Evolutionary conservation across 1,284 basidiomycete species (phyloP).

Genomic region (Tylopilus orsonianus): DNA sequence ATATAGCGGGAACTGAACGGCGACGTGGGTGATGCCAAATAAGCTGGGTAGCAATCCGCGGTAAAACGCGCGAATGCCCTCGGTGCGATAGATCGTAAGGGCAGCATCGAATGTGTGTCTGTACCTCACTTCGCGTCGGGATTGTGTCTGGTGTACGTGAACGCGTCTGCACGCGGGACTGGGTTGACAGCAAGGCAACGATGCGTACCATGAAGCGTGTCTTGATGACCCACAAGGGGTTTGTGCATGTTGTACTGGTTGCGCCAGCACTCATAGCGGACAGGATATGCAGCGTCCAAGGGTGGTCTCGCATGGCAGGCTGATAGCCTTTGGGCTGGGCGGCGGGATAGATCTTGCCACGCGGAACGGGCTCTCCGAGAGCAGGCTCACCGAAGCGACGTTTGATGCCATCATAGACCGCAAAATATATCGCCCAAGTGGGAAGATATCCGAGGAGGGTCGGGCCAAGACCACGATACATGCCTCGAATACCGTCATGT

Average conservation of each 20-base stretch:
- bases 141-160: conserved; percentile 61
- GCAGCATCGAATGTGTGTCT: conserved; percentile 87
- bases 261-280: conserved; percentile 94
- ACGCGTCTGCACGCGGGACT: not conserved
- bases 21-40: conserved; percentile 89
- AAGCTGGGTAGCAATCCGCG: conserved; percentile 87
- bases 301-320: conserved; percentile 70
- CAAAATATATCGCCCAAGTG: conserved; percentile 98
- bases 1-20: conserved; percentile 95
- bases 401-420: conserved; percentile 96
- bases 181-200: not conserved
- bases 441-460: conserved; percentile 93
- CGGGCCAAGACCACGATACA: conserved; percentile 94
- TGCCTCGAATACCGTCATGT: conserved; percentile 79
- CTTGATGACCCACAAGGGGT: conserved; percentile 96
- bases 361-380: conserved; percentile 39
- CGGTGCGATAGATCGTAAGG: conserved; percentile 79
- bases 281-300: conserved; percentile 82
- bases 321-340: conserved; percentile 81
- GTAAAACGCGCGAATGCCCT: conserved; percentile 87
- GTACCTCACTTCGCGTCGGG: conserved; percentile 72
- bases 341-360: conserved; percentile 68
- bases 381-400: conserved; percentile 69
- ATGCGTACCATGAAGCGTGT: conserved; percentile 90
- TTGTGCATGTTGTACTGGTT: conserved; percentile 86